Evolutionary conservation across 768 basidiomycete species (phyloP).

Genomic region (Amanita polypyramis): DNA sequence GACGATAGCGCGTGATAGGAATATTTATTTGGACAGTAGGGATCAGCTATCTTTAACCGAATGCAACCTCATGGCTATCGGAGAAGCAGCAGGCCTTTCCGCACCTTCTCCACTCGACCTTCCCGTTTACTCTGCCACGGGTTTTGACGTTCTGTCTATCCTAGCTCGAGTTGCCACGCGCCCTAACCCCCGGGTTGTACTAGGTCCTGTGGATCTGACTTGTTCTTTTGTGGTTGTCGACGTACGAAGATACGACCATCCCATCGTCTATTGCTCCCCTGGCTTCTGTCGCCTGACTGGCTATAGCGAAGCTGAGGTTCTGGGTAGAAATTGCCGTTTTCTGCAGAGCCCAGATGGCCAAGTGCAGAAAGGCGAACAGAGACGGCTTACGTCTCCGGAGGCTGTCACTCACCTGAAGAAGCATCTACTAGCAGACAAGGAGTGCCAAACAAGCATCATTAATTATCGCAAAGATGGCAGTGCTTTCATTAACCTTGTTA

Average conservation of each 20-base stretch:
- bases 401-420: conserved; percentile 57
- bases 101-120: conserved; percentile 25
- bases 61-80: background rate
- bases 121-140: conserved; percentile 81
- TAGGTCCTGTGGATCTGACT: conserved; percentile 89
- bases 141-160: conserved; percentile 82
- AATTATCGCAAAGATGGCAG: conserved; percentile 83
- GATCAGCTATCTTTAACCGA: conserved; percentile 1
- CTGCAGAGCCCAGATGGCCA: conserved; percentile 65
- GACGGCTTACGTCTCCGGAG: conserved; percentile 52
- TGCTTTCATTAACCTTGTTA: conserved; percentile 88
- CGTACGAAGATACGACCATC: conserved; percentile 65
- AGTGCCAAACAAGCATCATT: conserved; percentile 79
- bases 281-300: conserved; percentile 73
- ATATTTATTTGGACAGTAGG: background rate
- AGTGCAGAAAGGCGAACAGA: conserved; percentile 25
- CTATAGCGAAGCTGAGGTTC: conserved; percentile 62
- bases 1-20: background rate
- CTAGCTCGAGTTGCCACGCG: conserved; percentile 69
- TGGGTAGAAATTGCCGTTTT: conserved; percentile 89
- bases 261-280: conserved; percentile 87
- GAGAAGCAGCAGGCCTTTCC: conserved; percentile 8
- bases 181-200: conserved; percentile 58
- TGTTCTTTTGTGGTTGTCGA: conserved; percentile 93
- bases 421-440: conserved; percentile 61